Conservation (phyloP, 352 stramenopile species). For the Pythium chondricola region DNA sequence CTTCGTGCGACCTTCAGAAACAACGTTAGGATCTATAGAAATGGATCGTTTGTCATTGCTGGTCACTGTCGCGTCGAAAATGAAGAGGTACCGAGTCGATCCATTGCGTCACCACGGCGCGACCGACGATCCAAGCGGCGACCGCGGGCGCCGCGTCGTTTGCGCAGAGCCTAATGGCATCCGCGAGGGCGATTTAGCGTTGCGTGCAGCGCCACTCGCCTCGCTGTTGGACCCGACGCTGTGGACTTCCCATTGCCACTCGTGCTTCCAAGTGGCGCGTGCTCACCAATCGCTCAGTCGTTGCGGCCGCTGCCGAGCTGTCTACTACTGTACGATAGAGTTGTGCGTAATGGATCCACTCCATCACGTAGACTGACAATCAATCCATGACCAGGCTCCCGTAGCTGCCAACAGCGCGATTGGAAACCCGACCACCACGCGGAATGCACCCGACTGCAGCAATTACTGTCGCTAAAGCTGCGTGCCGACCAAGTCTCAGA, state of each 20-base stretch:
- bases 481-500: conserved; percentile 35
- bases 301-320: conserved; percentile 46
- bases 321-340: conserved; percentile 52
- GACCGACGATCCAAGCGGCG: conserved; percentile 7
- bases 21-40: no score
- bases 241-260: conserved; percentile 56
- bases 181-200: conserved; percentile 23
- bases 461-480: conserved; percentile 33
- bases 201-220: conserved; percentile 24
- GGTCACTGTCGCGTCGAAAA: not conserved
- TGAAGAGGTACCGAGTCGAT: conserved; percentile 1
- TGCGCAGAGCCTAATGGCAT: conserved; percentile 9
- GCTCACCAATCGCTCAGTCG: conserved; percentile 27
- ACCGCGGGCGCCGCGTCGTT: conserved; percentile 33
- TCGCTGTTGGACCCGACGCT: conserved; percentile 43
- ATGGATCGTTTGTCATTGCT: no score
- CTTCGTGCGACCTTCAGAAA: not conserved
- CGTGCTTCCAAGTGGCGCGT: conserved; percentile 37
- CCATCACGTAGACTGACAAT: no score
- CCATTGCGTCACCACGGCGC: not conserved
- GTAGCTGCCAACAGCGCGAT: conserved; percentile 49
- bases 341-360: not conserved
- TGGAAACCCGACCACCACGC: conserved; percentile 53
- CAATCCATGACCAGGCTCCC: conserved; percentile 47
- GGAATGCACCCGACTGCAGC: conserved; percentile 46